Percentiles rank a stretch among this genome's conserved stretches.
phyloP scores from a whole-genome alignment of 108 stramenopile genomes.

The Fragilariopsis cylindrus region DNA sequence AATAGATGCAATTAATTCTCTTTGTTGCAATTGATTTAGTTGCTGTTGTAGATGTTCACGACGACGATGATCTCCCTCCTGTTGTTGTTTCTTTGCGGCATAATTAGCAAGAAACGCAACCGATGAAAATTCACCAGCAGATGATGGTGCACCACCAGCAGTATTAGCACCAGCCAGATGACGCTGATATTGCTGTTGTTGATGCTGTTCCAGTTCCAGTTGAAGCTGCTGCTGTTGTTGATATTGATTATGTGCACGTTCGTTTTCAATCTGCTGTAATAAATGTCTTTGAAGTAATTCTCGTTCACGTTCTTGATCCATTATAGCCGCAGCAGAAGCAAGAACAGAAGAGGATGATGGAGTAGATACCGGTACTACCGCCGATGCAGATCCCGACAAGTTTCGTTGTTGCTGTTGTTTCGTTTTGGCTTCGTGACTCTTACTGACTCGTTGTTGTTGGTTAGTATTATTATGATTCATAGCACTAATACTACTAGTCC shows the following conservation, averaged over 20 bases:
- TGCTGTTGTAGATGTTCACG: not conserved
- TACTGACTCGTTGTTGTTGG: not conserved
- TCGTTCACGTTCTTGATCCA: too few relatives aligned
- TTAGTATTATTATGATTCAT: too few relatives aligned
- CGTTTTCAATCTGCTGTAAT: too few relatives aligned
- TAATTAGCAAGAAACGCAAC: not conserved
- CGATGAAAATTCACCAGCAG: not conserved
- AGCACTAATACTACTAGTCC: too few relatives aligned
- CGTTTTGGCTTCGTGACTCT: not conserved
- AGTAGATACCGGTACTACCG: too few relatives aligned
- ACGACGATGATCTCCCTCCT: conserved; percentile 6
- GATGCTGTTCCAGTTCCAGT: not conserved
- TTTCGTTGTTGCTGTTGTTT: not conserved
- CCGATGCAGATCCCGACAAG: not conserved
- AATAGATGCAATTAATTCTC: not conserved
- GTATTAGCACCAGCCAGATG: too few relatives aligned
- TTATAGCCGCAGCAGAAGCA: too few relatives aligned
- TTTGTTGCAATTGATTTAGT: not conserved
- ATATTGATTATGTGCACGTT: too few relatives aligned
- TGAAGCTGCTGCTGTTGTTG: conserved; percentile 2
- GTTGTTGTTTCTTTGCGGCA: not conserved
- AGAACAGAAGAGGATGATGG: too few relatives aligned
- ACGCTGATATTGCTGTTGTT: not conserved
- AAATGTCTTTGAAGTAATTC: too few relatives aligned
- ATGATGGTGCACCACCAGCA: not conserved